A percentile compares a stretch with the other conserved stretches of the same genome.
phyloP scores from a whole-genome alignment of 2,329 filamentous ascomycete genomes.

The Arthroderma sp. region DNA sequence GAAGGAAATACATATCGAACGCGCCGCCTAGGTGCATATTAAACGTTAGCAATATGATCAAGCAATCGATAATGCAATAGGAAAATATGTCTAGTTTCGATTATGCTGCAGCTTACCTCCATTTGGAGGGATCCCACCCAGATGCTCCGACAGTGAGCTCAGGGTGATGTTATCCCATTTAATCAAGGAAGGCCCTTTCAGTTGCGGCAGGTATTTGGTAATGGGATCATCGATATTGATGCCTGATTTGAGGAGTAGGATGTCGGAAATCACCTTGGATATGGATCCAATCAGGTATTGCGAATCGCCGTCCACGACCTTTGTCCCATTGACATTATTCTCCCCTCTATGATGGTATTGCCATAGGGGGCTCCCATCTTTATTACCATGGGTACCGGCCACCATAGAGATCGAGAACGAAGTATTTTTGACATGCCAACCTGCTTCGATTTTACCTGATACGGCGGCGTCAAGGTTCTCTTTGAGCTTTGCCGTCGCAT shows the following conservation, averaged over 20 bases:
- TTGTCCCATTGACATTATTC: conserved; percentile 24
- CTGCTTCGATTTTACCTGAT: conserved; percentile 20
- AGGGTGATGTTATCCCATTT: conserved; percentile 28
- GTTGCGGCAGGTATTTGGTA: conserved; percentile 24
- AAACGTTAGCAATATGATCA: neutral
- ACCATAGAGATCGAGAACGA: conserved; percentile 30
- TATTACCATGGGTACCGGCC: conserved; percentile 17
- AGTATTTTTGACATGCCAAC: conserved; percentile 24
- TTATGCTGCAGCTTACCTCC: conserved; percentile 13
- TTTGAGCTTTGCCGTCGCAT: conserved; percentile 19
- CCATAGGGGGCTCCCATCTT: conserved; percentile 23
- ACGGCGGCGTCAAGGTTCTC: conserved; percentile 20
- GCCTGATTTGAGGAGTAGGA: conserved; percentile 25
- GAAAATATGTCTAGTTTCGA: too few species aligned
- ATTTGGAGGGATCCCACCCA: conserved; percentile 27
- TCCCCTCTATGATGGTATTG: conserved; percentile 30
- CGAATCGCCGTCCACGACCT: conserved; percentile 21
- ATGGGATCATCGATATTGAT: conserved; percentile 23
- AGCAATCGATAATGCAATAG: neutral
- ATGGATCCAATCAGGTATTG: conserved; percentile 33
- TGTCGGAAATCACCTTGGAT: conserved; percentile 28
- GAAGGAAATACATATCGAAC: conserved; percentile 28
- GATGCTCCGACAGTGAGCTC: conserved; percentile 25
- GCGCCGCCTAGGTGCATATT: conserved; percentile 14
- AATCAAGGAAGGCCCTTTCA: conserved; percentile 17